phyloP scores from a whole-genome alignment of 805 yeast genomes.

The Starmerella ratchasimensis region DNA sequence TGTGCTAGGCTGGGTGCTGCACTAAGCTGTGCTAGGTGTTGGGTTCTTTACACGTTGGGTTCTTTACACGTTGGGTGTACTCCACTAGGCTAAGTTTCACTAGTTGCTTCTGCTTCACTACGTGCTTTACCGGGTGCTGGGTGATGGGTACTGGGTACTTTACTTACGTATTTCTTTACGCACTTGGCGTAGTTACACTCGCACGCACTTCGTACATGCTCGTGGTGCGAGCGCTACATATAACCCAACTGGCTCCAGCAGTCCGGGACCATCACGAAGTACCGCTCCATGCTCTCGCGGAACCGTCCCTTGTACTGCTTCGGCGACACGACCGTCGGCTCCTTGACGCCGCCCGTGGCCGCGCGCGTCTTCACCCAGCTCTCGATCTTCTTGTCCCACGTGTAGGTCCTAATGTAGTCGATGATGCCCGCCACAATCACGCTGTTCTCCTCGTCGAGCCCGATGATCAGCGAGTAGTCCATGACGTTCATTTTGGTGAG shows the following conservation, averaged over 20 bases:
- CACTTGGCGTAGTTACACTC: too few relatives aligned
- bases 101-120: too few relatives aligned
- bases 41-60: too few relatives aligned
- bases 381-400: slow-evolving; percentile 97
- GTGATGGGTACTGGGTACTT: too few relatives aligned
- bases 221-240: not conserved
- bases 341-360: slow-evolving; percentile 73
- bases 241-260: slow-evolving; percentile 24
- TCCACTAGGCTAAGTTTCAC: too few relatives aligned
- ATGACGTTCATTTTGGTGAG: slow-evolving; percentile 94
- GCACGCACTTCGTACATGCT: not conserved
- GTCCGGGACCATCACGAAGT: slow-evolving; percentile 88
- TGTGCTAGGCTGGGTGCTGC: too few relatives aligned
- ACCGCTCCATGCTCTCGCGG: slow-evolving; percentile 95
- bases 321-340: slow-evolving; percentile 95
- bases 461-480: slow-evolving; percentile 94
- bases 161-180: too few relatives aligned
- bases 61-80: too few relatives aligned
- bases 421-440: slow-evolving; percentile 86
- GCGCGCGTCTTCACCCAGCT: slow-evolving; percentile 98
- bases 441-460: slow-evolving; percentile 51
- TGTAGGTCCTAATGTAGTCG: slow-evolving; percentile 84
- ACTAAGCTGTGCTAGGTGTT: too few relatives aligned
- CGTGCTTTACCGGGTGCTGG: too few relatives aligned
- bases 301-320: slow-evolving; percentile 87